Conservation (phyloP, 495 filamentous ascomycete genomes). For the Penicillium coprophilum region DNA sequence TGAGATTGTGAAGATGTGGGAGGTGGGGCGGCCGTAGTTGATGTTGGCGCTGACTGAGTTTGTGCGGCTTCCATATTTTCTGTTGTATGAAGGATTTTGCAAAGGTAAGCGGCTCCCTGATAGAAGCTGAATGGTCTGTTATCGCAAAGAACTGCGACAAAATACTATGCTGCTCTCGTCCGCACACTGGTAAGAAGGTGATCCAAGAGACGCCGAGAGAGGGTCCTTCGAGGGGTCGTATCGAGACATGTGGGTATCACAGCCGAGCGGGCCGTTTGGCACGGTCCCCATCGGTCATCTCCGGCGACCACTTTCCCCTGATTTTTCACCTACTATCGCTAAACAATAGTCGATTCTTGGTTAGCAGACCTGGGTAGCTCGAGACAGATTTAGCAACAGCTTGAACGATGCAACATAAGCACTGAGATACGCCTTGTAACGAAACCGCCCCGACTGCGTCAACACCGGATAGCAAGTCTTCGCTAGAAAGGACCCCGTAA, state of each 20-base stretch:
- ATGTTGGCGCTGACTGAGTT: not conserved
- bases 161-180: not conserved
- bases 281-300: not conserved
- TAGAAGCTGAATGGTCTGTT: not conserved
- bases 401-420: not conserved
- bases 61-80: not conserved
- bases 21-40: not conserved
- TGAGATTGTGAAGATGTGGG: conserved; percentile 4
- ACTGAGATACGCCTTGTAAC: not conserved
- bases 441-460: no score
- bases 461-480: no score
- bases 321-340: not conserved
- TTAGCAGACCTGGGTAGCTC: not conserved
- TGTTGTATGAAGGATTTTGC: not conserved
- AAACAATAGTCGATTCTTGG: not conserved
- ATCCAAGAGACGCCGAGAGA: conserved; percentile 1
- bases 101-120: not conserved
- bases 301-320: not conserved
- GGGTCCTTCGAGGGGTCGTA: not conserved
- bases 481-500: no score
- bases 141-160: not conserved
- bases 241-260: not conserved
- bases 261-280: not conserved
- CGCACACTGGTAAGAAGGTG: not conserved
- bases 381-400: not conserved